Conservation (phyloP, 257 asterid species). For the Coffea eugenioides region DNA sequence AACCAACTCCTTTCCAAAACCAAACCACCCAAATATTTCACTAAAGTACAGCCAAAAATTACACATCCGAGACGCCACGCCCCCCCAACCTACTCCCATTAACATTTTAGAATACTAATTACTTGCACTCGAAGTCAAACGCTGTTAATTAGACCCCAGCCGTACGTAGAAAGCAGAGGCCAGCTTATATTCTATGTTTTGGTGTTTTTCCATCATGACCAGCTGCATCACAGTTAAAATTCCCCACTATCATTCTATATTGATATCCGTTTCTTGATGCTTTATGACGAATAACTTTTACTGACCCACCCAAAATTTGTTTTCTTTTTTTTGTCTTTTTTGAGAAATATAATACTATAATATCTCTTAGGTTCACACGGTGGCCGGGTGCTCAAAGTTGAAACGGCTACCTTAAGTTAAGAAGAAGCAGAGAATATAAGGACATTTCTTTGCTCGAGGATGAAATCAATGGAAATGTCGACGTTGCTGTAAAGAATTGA, state of each 20-base stretch:
- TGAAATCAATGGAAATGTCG: no score
- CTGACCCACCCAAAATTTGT: no score
- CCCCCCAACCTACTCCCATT: constrained; percentile 28
- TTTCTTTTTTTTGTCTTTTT: no score
- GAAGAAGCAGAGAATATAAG: no score
- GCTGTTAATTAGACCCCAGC: not conserved
- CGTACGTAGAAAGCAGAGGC: not conserved
- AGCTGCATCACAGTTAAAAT: not conserved
- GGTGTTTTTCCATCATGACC: not conserved
- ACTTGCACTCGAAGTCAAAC: constrained; percentile 17
- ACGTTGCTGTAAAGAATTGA: no score
- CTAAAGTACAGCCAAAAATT: not conserved
- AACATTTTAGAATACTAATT: not conserved
- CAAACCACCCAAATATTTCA: not conserved
- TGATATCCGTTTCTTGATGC: no score
- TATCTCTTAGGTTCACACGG: no score
- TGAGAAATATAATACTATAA: no score
- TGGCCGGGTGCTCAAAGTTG: no score
- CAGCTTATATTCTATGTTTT: constrained; percentile 8
- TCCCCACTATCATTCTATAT: not conserved
- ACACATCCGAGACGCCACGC: constrained; percentile 38
- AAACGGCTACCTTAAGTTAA: no score
- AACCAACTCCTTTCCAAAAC: not conserved
- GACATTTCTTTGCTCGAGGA: no score
- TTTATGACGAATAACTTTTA: no score